Conservation (phyloP, 805 yeast species). For the Spathaspora arborariae region DNA sequence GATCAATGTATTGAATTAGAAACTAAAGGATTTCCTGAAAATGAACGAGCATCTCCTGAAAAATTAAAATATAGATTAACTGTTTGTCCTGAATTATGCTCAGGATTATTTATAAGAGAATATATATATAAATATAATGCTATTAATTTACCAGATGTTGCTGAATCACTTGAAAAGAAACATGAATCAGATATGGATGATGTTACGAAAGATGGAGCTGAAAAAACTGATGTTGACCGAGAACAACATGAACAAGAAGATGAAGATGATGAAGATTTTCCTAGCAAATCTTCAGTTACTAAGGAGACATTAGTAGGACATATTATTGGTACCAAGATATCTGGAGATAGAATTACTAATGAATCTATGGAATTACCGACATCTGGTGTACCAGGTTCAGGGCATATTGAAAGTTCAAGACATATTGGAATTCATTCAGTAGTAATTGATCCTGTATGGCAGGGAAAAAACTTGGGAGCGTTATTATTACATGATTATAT, state of each 20-base stretch:
- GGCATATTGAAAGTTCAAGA: constrained; percentile 74
- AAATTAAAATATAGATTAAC: constrained; percentile 64
- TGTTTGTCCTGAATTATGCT: constrained; percentile 84
- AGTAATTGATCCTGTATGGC: constrained; percentile 72
- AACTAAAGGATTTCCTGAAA: constrained; percentile 60
- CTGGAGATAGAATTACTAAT: constrained; percentile 46
- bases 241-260: constrained; percentile 24
- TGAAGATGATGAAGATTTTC: constrained; percentile 35
- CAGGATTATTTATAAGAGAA: constrained; percentile 80
- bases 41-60: constrained; percentile 66
- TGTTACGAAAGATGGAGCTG: no score
- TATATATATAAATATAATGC: constrained; percentile 47
- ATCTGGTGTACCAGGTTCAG: constrained; percentile 33
- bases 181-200: no score
- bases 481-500: constrained; percentile 82
- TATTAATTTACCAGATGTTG: constrained; percentile 38
- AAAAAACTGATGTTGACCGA: constrained; percentile 20
- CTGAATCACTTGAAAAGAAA: constrained; percentile 28
- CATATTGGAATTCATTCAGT: constrained; percentile 80
- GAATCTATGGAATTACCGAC: constrained; percentile 67
- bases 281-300: constrained; percentile 46
- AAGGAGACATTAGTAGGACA: constrained; percentile 75
- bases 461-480: constrained; percentile 79
- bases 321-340: constrained; percentile 71
- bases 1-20: constrained; percentile 63